These are phyloP conservation scores for Tetrahymena borealis DNA, from an alignment of 73 alveolate genomes.

Conservation along the genomic window DNA sequence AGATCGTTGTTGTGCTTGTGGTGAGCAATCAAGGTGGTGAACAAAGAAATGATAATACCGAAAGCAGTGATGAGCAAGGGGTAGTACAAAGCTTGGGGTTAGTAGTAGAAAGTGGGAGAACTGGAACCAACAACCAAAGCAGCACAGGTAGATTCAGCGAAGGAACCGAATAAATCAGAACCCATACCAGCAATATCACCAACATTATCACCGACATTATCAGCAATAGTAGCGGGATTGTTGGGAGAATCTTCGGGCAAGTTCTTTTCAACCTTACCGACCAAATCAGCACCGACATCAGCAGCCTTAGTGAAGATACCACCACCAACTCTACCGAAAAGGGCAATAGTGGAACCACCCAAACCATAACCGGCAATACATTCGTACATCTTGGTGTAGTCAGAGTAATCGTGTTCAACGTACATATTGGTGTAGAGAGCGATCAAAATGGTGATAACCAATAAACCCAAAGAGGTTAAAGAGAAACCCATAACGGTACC, in stretches of 20 bases:
- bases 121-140: slow-evolving; percentile 87
- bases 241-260: slow-evolving; percentile 85
- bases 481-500: slow-evolving; percentile 77
- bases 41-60: slow-evolving; percentile 44
- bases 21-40: slow-evolving; percentile 14
- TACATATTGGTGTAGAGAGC: slow-evolving; percentile 54
- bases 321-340: slow-evolving; percentile 97
- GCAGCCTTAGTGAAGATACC: slow-evolving; percentile 97
- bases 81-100: slow-evolving; percentile 52
- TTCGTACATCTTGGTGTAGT: slow-evolving; percentile 57
- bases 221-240: slow-evolving; percentile 97
- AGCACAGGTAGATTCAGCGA: slow-evolving; percentile 95
- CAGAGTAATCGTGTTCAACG: slow-evolving; percentile 42
- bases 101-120: slow-evolving; percentile 49
- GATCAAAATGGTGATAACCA: slow-evolving; percentile 43
- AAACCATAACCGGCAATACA: slow-evolving; percentile 89
- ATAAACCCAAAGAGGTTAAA: slow-evolving; percentile 60
- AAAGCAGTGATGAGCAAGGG: slow-evolving; percentile 79
- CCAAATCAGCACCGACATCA: slow-evolving; percentile 92
- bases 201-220: slow-evolving; percentile 97
- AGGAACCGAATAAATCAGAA: slow-evolving; percentile 92
- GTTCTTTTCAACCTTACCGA: slow-evolving; percentile 82
- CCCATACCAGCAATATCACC: slow-evolving; percentile 98
- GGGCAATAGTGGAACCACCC: slow-evolving; percentile 91
- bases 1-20: slow-evolving; percentile 39